phyloP scores from a whole-genome alignment of 2,329 filamentous ascomycete species.

The Beauveria australis region DNA sequence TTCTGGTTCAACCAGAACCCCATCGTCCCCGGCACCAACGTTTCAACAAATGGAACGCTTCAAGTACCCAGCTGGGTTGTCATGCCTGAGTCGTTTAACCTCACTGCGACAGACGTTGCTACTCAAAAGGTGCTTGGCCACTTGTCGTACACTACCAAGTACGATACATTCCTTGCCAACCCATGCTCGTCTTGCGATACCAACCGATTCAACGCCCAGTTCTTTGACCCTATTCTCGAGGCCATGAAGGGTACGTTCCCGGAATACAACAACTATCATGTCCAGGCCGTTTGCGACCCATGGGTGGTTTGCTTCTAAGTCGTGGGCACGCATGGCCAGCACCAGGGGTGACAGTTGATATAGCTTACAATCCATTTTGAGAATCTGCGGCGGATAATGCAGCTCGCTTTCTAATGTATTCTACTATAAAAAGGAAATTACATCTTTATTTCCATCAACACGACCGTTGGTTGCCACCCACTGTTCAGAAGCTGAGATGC shows the following conservation, averaged over 20 bases:
- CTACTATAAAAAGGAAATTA: background rate
- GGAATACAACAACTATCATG: conserved; percentile 28
- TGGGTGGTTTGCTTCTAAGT: conserved; percentile 29
- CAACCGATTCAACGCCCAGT: conserved; percentile 26
- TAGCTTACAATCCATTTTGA: conserved; percentile 5
- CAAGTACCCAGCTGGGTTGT: conserved; percentile 26
- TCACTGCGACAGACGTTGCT: conserved; percentile 26
- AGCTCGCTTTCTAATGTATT: conserved; percentile 7
- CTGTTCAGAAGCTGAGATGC: background rate
- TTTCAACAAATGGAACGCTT: conserved; percentile 21
- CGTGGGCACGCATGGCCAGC: background rate
- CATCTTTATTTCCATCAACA: background rate
- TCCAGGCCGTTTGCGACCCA: conserved; percentile 29
- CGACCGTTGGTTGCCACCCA: background rate
- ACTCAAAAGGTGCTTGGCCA: conserved; percentile 26
- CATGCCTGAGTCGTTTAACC: conserved; percentile 30
- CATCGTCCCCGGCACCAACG: conserved; percentile 24
- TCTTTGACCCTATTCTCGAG: conserved; percentile 30
- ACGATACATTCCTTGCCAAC: conserved; percentile 28
- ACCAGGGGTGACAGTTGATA: conserved; percentile 2
- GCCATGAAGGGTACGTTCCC: conserved; percentile 31
- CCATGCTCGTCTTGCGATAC: conserved; percentile 29
- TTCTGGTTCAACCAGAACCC: conserved; percentile 33
- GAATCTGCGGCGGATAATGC: background rate
- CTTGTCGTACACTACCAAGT: conserved; percentile 29